Evolutionary conservation across 164 flowering plant genomes (phyloP).

Genomic region (Santalum album): DNA sequence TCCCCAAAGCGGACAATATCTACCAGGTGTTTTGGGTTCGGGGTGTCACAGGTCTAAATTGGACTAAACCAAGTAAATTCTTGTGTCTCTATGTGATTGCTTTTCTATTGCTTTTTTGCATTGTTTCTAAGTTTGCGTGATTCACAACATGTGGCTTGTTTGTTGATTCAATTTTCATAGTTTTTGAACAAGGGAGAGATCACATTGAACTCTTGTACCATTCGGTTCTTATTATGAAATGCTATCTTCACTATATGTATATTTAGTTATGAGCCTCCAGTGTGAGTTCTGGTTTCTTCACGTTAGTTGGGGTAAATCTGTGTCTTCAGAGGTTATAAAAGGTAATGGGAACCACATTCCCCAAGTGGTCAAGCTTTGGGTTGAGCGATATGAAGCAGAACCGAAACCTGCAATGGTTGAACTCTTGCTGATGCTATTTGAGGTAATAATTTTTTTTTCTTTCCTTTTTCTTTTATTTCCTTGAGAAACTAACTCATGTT

Average conservation of each 20-base stretch:
- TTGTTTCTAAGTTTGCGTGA: too few relatives aligned
- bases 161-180: too few relatives aligned
- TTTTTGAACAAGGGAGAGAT: too few relatives aligned
- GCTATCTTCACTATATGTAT: neutral
- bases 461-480: neutral
- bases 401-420: slow-evolving; percentile 74
- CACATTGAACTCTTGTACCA: too few relatives aligned
- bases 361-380: slow-evolving; percentile 70
- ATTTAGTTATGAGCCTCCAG: neutral
- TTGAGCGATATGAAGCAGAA: slow-evolving; percentile 69
- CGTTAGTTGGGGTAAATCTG: neutral
- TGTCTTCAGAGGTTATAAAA: slow-evolving; percentile 61
- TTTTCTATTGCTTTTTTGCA: too few relatives aligned
- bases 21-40: too few relatives aligned
- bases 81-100: too few relatives aligned
- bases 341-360: slow-evolving; percentile 64
- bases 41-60: too few relatives aligned
- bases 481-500: neutral
- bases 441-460: slow-evolving; percentile 34
- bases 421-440: slow-evolving; percentile 76
- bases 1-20: too few relatives aligned
- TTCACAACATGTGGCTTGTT: too few relatives aligned
- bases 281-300: neutral
- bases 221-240: neutral
- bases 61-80: too few relatives aligned